phyloP scores from a whole-genome alignment of 768 basidiomycete species.

The Lactarius psammicola region DNA sequence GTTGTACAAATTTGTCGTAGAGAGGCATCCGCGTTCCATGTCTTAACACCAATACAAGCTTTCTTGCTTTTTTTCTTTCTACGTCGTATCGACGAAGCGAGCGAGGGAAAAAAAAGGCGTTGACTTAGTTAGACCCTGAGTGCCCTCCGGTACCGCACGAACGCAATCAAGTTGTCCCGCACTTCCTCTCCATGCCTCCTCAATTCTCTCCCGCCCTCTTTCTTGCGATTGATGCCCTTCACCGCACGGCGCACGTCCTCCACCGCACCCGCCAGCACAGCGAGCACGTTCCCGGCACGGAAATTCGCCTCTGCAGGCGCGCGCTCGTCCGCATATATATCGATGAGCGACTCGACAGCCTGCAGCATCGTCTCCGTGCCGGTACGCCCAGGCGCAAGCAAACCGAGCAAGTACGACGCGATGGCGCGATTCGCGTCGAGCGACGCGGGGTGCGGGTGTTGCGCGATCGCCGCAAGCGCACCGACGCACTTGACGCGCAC shows the following conservation, averaged over 20 bases:
- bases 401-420: constrained; percentile 61
- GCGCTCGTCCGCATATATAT: constrained; percentile 89
- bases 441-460: constrained; percentile 49
- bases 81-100: background rate
- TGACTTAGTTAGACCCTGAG: constrained; percentile 42
- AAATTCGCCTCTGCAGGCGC: constrained; percentile 81
- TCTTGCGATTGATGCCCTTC: constrained; percentile 62
- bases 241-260: constrained; percentile 63
- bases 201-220: constrained; percentile 63
- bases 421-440: constrained; percentile 70
- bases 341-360: constrained; percentile 78
- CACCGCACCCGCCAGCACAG: constrained; percentile 53
- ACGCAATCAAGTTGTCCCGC: constrained; percentile 70
- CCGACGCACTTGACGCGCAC: constrained; percentile 79
- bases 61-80: background rate
- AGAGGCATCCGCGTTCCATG: background rate
- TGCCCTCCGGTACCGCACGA: constrained; percentile 67
- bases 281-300: constrained; percentile 56
- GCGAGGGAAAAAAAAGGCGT: too few relatives aligned
- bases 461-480: constrained; percentile 81
- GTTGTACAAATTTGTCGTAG: background rate
- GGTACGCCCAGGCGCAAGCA: constrained; percentile 44
- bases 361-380: constrained; percentile 74
- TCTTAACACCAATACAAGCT: background rate
- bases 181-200: constrained; percentile 71